A percentile compares a stretch with the other conserved stretches of the same genome.
phyloP scores from a whole-genome alignment of 176 grass and related monocot genomes.

The Canna indica region DNA sequence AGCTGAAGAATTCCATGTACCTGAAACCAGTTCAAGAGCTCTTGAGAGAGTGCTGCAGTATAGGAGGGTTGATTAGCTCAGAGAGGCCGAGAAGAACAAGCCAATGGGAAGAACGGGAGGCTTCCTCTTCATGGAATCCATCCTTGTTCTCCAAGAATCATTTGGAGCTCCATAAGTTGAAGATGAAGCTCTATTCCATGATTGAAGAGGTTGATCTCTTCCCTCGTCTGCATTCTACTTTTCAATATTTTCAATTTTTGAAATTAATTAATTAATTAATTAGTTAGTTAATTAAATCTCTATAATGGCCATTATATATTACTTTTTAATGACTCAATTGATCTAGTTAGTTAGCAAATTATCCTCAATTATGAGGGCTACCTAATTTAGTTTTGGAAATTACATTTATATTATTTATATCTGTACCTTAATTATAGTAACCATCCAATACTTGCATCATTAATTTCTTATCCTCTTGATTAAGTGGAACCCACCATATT shows the following conservation, averaged over 20 bases:
- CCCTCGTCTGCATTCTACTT: not conserved
- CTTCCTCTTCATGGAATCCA: slow-evolving; percentile 12
- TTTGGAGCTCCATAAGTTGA: slow-evolving; percentile 49
- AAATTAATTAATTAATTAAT: not conserved
- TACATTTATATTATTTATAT: too few relatives aligned
- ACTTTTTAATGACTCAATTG: too few relatives aligned
- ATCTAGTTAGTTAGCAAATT: too few relatives aligned
- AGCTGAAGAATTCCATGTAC: slow-evolving; percentile 33
- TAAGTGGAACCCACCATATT: not conserved
- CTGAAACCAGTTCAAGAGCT: slow-evolving; percentile 35
- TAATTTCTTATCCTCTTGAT: not conserved
- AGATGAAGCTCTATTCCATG: slow-evolving; percentile 43
- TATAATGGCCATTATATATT: too few relatives aligned
- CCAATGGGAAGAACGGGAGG: slow-evolving; percentile 25
- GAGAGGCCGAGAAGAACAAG: slow-evolving; percentile 5
- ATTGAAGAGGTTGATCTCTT: slow-evolving; percentile 49
- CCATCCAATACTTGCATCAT: too few relatives aligned
- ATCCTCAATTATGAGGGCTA: too few relatives aligned
- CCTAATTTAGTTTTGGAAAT: too few relatives aligned
- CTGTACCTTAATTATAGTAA: too few relatives aligned
- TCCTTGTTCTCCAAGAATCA: slow-evolving; percentile 43
- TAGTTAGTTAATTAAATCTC: not conserved
- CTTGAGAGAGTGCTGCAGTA: slow-evolving; percentile 42
- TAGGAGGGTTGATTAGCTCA: slow-evolving; percentile 19
- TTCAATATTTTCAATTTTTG: not conserved